These are phyloP conservation scores for Fusarium continuum DNA, from an alignment of 2,329 filamentous ascomycete genomes.

Conservation along the genomic window DNA sequence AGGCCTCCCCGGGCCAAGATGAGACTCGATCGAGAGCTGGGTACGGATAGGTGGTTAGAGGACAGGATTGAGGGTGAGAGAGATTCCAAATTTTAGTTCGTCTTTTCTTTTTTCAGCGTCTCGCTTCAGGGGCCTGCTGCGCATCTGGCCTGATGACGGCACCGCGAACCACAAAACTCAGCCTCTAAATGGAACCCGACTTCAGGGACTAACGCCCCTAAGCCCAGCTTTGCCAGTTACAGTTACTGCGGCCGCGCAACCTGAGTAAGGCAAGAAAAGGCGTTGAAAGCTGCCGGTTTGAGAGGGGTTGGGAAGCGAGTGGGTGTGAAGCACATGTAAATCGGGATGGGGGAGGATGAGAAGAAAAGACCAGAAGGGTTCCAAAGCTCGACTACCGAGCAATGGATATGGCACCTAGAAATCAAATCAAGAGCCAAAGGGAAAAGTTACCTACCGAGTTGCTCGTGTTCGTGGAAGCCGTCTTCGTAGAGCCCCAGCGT, in stretches of 20 bases:
- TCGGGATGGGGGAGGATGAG: background rate
- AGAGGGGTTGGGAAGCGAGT: conserved; percentile 15
- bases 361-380: conserved; percentile 7
- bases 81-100: conserved; percentile 4
- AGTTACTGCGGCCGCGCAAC: background rate
- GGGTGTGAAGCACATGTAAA: conserved; percentile 19
- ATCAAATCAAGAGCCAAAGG: background rate
- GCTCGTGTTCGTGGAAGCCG: conserved; percentile 17
- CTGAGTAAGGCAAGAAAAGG: conserved; percentile 20
- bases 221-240: conserved; percentile 16
- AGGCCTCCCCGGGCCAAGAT: conserved; percentile 28
- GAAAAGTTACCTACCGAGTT: conserved; percentile 9
- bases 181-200: conserved; percentile 17
- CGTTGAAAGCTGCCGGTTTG: conserved; percentile 5
- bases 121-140: conserved; percentile 1
- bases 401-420: too few relatives aligned
- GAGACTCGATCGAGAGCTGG: conserved; percentile 30
- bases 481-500: conserved; percentile 26
- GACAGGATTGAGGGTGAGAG: conserved; percentile 22
- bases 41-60: too few relatives aligned
- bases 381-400: too few relatives aligned
- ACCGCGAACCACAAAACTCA: conserved; percentile 10
- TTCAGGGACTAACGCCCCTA: conserved; percentile 15
- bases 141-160: conserved; percentile 27
- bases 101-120: background rate